phyloP scores from a whole-genome alignment of 2,329 filamentous ascomycete species.

The Mariannaea elegans region DNA sequence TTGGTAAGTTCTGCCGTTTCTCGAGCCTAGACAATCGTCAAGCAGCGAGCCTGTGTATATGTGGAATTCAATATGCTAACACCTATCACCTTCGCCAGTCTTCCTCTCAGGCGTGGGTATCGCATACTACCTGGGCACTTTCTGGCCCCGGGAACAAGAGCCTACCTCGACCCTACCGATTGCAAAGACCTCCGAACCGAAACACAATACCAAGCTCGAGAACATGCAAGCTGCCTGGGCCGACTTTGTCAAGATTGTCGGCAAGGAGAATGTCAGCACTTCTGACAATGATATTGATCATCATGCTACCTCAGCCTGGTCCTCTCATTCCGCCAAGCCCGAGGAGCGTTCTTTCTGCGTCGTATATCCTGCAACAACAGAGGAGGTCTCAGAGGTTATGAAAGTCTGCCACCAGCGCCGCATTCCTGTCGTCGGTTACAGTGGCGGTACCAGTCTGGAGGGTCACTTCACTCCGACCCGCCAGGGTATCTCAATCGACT shows the following conservation, averaged over 20 bases:
- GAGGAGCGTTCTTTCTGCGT: conserved; percentile 71
- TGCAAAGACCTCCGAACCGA: conserved; percentile 56
- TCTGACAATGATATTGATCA: conserved; percentile 60
- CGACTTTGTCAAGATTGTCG: conserved; percentile 72
- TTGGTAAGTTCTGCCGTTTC: conserved; percentile 54
- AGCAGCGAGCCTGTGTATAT: too few species aligned
- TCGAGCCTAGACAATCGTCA: not conserved
- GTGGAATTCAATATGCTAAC: not conserved
- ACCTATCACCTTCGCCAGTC: conserved; percentile 46
- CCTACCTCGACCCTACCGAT: conserved; percentile 69
- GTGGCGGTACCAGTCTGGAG: conserved; percentile 88
- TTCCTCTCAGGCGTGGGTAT: conserved; percentile 60
- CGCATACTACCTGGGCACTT: conserved; percentile 68
- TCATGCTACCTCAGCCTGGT: conserved; percentile 71
- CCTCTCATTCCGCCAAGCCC: conserved; percentile 61
- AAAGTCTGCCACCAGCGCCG: conserved; percentile 82
- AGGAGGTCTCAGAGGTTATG: conserved; percentile 87
- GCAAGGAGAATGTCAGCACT: conserved; percentile 72
- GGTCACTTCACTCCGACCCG: conserved; percentile 87
- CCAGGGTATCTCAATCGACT: conserved; percentile 87
- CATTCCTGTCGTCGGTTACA: conserved; percentile 89
- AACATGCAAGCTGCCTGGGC: conserved; percentile 76
- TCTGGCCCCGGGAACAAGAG: conserved; percentile 59
- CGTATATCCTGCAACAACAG: conserved; percentile 79
- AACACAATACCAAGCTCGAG: conserved; percentile 66